Percentiles rank a stretch among this genome's conserved stretches.
Evolutionary conservation across 805 yeast genomes (phyloP).

Genomic region (Pichia californica): DNA sequence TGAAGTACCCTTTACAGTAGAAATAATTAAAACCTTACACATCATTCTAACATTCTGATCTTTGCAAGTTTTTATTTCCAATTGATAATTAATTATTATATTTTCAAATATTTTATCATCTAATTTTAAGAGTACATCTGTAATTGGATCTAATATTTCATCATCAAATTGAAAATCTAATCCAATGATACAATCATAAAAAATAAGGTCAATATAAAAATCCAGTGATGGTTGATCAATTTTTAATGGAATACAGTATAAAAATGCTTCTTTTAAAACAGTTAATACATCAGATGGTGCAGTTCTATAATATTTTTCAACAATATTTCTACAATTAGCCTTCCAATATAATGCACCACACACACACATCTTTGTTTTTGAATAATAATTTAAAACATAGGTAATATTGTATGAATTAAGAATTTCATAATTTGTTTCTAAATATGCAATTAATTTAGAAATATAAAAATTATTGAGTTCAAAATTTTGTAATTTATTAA

Average conservation of each 20-base stretch:
- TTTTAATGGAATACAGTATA: slow-evolving; percentile 13
- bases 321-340: slow-evolving; percentile 36
- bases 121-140: slow-evolving; percentile 6
- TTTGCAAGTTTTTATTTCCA: background rate
- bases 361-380: slow-evolving; percentile 45
- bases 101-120: slow-evolving; percentile 5
- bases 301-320: slow-evolving; percentile 35
- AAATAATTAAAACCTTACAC: slow-evolving; percentile 1
- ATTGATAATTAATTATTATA: slow-evolving; percentile 5
- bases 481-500: slow-evolving; percentile 17
- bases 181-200: slow-evolving; percentile 13
- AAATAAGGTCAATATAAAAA: slow-evolving; percentile 16
- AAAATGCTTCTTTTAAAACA: slow-evolving; percentile 18
- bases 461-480: slow-evolving; percentile 7
- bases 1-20: slow-evolving; percentile 1
- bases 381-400: slow-evolving; percentile 42
- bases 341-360: slow-evolving; percentile 48
- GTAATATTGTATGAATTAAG: slow-evolving; percentile 16
- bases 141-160: slow-evolving; percentile 5
- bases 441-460: slow-evolving; percentile 13
- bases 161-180: slow-evolving; percentile 8
- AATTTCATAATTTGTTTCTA: slow-evolving; percentile 16
- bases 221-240: slow-evolving; percentile 12
- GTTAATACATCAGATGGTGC: slow-evolving; percentile 21
- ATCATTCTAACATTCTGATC: slow-evolving; percentile 5